Evolutionary conservation across 2,329 filamentous ascomycete species (phyloP).

Genomic region (Epichloe gansuensis): DNA sequence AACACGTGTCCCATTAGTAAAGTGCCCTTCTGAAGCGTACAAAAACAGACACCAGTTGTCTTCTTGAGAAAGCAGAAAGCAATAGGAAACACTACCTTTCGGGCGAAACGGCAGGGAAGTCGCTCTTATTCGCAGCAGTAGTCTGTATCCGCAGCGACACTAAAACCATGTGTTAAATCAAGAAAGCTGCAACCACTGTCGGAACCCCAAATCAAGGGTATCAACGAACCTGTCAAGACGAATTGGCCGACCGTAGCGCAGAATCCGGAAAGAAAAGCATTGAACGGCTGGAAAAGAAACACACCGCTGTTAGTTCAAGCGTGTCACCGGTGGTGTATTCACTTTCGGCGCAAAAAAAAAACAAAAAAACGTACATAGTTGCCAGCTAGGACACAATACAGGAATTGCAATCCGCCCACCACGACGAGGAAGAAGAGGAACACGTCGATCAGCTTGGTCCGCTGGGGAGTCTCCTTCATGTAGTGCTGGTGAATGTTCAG

Average conservation of each 20-base stretch:
- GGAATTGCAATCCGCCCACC: slow-evolving; percentile 81
- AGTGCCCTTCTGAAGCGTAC: background rate
- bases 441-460: slow-evolving; percentile 79
- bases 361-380: slow-evolving; percentile 64
- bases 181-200: background rate
- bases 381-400: slow-evolving; percentile 81
- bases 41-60: background rate
- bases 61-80: background rate
- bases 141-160: slow-evolving; percentile 77
- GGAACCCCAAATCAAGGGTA: background rate
- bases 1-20: background rate
- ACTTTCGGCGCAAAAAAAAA: too few species aligned
- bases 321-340: background rate
- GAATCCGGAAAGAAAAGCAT: slow-evolving; percentile 95
- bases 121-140: slow-evolving; percentile 64
- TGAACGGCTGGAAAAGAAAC: slow-evolving; percentile 61
- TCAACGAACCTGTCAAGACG: slow-evolving; percentile 70
- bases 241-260: slow-evolving; percentile 92
- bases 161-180: slow-evolving; percentile 21
- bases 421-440: slow-evolving; percentile 82
- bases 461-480: slow-evolving; percentile 67
- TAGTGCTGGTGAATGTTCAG: slow-evolving; percentile 67
- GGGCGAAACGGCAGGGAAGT: slow-evolving; percentile 64
- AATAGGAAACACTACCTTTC: slow-evolving; percentile 47
- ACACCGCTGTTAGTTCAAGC: slow-evolving; percentile 9